Evolutionary conservation across 2,329 filamentous ascomycete genomes (phyloP), one percentile per base, ranked within the genome.

Genomic region (Apiospora kogelbergensis): DNA sequence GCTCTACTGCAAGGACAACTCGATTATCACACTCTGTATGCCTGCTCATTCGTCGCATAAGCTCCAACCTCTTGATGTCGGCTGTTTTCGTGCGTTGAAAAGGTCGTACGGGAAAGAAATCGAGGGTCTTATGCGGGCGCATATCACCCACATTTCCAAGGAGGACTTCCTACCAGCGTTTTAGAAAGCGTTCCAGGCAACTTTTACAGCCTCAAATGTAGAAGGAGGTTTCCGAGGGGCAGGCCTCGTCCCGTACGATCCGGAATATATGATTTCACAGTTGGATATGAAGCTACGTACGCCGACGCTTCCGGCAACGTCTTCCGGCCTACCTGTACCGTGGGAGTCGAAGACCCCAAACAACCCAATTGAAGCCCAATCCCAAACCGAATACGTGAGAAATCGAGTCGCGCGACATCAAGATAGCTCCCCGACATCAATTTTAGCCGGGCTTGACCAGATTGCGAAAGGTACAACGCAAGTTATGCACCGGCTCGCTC

Each of bases 21-120:
- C 5, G 5, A 37, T 37, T 10, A 37, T 37, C 10, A 37, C 33
- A 5, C 33, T 37, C 17, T 44, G 15, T 68, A 42, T 68, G 63
- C 45, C 13, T 63, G 9, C 24, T 46, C 42, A 68, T 64, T 42
- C 42, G 37, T 68, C 24, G 20, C 33, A 68, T 33, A 63, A 63
- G 41, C 37, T 68, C 37, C 30, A 68, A 37, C 67, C 60, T 65
- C 37, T 68, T 45, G 37, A 68, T 66, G 24, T 68, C 13, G 44
- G 57, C 40, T 66, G 37, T 68, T 68, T 68, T 66, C 10, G 42
- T 46, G 1, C 44, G 3, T 66, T 68, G 48, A 66, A 68, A 60
- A 41, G 24, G 44, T 41, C 41, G n/a, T 68, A 67, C 63, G 42
- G 63, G n/a, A 13, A 30, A n/a, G 20, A 11, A 57, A 53, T 68